Percentiles rank a stretch among this genome's conserved stretches.
phyloP scores from a whole-genome alignment of 306 rosid species.

The Dalbergia oliveri region DNA sequence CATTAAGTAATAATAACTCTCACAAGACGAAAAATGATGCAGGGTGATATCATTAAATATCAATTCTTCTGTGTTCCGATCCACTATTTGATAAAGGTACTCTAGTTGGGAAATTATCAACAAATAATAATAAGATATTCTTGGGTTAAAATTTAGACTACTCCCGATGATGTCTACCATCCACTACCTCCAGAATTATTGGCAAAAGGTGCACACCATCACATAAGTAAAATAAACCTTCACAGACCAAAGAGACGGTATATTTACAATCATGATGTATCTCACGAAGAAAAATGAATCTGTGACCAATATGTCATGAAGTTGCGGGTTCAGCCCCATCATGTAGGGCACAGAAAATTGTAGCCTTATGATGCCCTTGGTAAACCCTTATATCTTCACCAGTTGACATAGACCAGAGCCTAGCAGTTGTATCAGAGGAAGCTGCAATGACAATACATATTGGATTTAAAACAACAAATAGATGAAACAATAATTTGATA shows the following conservation, averaged over 20 bases:
- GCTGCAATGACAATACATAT: constrained; percentile 62
- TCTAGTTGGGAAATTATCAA: constrained; percentile 2
- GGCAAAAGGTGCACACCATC: neutral
- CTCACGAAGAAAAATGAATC: neutral
- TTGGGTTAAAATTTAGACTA: constrained; percentile 9
- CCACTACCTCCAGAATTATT: neutral
- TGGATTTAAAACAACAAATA: constrained; percentile 11
- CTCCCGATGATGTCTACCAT: neutral
- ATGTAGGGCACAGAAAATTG: constrained; percentile 93
- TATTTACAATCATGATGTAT: constrained; percentile 49
- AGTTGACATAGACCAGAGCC: constrained; percentile 90
- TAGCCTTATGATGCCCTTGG: constrained; percentile 96
- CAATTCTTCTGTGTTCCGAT: neutral
- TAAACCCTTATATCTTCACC: constrained; percentile 90
- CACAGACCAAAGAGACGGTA: constrained; percentile 1
- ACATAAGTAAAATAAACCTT: constrained; percentile 7
- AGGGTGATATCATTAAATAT: neutral
- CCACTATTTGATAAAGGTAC: constrained; percentile 1
- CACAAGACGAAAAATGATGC: neutral
- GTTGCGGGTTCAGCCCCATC: constrained; percentile 92
- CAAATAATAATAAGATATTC: constrained; percentile 10
- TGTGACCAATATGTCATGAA: constrained; percentile 46
- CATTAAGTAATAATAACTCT: neutral
- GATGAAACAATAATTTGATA: neutral
- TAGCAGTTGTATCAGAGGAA: constrained; percentile 93